Conservation (phyloP, 176 grass and related monocot species). For the Dendrocalamus sinicus region DNA sequence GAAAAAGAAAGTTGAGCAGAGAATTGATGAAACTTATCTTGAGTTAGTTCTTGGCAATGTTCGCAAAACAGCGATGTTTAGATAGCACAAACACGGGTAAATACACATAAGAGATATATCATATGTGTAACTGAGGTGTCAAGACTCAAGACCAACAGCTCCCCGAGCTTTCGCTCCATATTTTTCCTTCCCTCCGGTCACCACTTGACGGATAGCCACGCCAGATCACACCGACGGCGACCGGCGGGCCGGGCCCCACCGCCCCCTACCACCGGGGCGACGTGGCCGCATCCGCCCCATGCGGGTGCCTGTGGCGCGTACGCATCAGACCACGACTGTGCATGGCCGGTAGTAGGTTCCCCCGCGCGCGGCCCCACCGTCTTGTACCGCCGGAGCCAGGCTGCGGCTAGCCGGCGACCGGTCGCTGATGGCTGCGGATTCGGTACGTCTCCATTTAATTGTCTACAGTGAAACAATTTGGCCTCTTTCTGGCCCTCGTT, state of each 20-base stretch:
- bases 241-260: neutral
- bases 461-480: neutral
- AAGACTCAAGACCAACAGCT: neutral
- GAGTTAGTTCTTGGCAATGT: too few relatives aligned
- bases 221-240: slow-evolving; percentile 54
- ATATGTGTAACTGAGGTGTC: neutral
- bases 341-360: slow-evolving; percentile 11
- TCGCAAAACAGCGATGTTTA: neutral
- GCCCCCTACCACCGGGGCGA: neutral
- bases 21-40: too few relatives aligned
- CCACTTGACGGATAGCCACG: slow-evolving; percentile 28
- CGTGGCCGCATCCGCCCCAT: slow-evolving; percentile 53
- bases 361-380: neutral
- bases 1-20: too few relatives aligned
- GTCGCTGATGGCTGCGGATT: slow-evolving; percentile 10
- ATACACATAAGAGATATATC: too few relatives aligned
- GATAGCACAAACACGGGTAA: neutral
- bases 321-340: slow-evolving; percentile 21
- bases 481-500: slow-evolving; percentile 2
- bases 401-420: slow-evolving; percentile 33
- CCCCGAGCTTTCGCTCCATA: neutral
- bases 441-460: slow-evolving; percentile 7
- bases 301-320: slow-evolving; percentile 47
- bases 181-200: neutral
- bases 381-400: slow-evolving; percentile 7